phyloP scores from a whole-genome alignment of 495 filamentous ascomycete species.

The Thermochaetoides thermophila region DNA sequence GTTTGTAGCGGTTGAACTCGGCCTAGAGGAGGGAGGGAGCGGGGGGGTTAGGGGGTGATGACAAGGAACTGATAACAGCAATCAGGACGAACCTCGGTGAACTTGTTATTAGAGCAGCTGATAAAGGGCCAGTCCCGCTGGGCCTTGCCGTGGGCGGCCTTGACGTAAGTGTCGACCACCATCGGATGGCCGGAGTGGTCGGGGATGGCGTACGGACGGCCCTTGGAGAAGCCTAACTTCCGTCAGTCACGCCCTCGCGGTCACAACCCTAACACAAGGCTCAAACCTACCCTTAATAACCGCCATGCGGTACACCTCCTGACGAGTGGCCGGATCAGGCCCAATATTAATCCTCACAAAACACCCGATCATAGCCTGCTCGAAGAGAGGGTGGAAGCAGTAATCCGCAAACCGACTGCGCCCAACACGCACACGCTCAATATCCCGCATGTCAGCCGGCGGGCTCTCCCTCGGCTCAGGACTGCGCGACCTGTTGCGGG shows the following conservation, averaged over 20 bases:
- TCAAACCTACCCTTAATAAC: slow-evolving; percentile 58
- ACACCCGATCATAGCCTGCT: slow-evolving; percentile 60
- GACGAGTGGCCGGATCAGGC: slow-evolving; percentile 46
- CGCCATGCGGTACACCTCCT: slow-evolving; percentile 69
- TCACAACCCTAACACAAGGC: background rate
- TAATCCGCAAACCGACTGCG: slow-evolving; percentile 68
- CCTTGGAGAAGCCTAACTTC: slow-evolving; percentile 51
- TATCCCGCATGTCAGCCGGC: slow-evolving; percentile 58
- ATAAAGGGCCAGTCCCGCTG: slow-evolving; percentile 70
- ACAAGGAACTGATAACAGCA: background rate
- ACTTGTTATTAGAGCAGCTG: slow-evolving; percentile 57
- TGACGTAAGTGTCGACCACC: slow-evolving; percentile 60
- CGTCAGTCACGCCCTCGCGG: background rate
- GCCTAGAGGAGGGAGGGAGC: slow-evolving; percentile 33
- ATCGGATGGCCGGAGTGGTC: slow-evolving; percentile 53
- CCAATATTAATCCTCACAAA: slow-evolving; percentile 73
- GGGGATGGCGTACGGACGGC: slow-evolving; percentile 67
- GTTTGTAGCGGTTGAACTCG: slow-evolving; percentile 74
- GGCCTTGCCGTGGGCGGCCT: slow-evolving; percentile 59
- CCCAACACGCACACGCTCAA: slow-evolving; percentile 69
- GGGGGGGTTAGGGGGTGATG: background rate
- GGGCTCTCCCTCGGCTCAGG: slow-evolving; percentile 33
- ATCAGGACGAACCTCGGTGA: slow-evolving; percentile 60
- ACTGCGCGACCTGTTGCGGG: slow-evolving; percentile 28
- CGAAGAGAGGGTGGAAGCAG: slow-evolving; percentile 83